phyloP scores from a whole-genome alignment of 768 basidiomycete genomes.

The Russula compacta region DNA sequence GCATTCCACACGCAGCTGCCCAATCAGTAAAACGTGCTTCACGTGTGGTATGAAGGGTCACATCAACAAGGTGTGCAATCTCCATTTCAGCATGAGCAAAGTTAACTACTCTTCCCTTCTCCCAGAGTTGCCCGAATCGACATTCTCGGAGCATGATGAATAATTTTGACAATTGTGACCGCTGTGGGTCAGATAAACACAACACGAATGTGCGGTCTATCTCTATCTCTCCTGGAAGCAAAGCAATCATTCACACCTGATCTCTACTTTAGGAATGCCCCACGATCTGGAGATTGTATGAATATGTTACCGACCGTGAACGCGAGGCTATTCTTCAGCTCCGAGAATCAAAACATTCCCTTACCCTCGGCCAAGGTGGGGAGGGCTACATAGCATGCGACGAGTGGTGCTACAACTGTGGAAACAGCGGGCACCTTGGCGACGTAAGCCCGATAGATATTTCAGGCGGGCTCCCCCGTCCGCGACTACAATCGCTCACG shows the following conservation, averaged over 20 bases:
- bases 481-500: background rate
- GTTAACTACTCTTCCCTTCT: background rate
- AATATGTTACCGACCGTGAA: constrained; percentile 53
- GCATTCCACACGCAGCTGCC: constrained; percentile 68
- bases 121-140: constrained; percentile 66
- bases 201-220: constrained; percentile 45
- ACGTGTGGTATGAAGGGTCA: constrained; percentile 81
- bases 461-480: too few relatives aligned
- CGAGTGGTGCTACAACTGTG: constrained; percentile 80
- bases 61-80: constrained; percentile 47
- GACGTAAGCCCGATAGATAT: constrained; percentile 44
- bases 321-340: constrained; percentile 34
- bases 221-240: background rate
- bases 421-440: constrained; percentile 61
- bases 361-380: constrained; percentile 57
- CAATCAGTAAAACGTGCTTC: constrained; percentile 73
- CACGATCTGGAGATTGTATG: constrained; percentile 72
- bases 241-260: background rate
- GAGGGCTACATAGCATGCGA: constrained; percentile 70
- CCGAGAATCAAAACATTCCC: constrained; percentile 42
- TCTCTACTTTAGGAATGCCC: constrained; percentile 61
- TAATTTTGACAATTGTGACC: constrained; percentile 45
- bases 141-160: constrained; percentile 26
- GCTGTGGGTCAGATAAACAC: constrained; percentile 60
- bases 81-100: background rate